phyloP scores from a whole-genome alignment of 1,139 yeast species.

The Schizosaccharomyces versatilis region DNA sequence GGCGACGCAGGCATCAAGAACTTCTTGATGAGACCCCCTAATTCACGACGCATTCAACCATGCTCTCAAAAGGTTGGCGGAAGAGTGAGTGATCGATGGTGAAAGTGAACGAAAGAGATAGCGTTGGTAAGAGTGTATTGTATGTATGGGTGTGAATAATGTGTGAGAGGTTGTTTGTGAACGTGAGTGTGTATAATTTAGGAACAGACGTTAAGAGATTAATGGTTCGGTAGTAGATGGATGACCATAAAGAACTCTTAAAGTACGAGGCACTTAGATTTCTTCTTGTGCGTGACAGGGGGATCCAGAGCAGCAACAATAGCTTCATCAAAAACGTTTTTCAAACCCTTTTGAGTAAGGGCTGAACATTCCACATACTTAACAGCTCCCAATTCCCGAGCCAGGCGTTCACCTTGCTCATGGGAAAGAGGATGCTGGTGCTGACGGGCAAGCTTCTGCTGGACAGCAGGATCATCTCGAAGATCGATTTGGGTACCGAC shows the following conservation, averaged over 20 bases:
- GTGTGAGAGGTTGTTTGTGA: no score
- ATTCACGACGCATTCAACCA: no score
- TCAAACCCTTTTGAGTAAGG: constrained; percentile 85
- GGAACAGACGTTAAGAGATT: no score
- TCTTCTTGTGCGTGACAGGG: constrained; percentile 16
- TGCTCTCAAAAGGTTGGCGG: no score
- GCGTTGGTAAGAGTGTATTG: no score
- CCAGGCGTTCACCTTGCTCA: constrained; percentile 79
- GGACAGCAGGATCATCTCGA: constrained; percentile 76
- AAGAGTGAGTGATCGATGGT: no score
- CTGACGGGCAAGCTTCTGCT: constrained; percentile 76
- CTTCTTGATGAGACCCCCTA: no score
- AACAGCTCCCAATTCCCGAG: constrained; percentile 82
- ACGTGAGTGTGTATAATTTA: no score
- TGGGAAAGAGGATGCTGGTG: constrained; percentile 67
- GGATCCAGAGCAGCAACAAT: constrained; percentile 41
- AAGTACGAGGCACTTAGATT: constrained; percentile 40
- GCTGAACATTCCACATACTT: constrained; percentile 96
- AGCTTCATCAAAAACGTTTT: constrained; percentile 83
- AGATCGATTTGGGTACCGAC: constrained; percentile 92
- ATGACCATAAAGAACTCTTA: constrained; percentile 17
- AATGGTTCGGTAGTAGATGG: no score
- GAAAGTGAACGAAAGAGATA: no score
- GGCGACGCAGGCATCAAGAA: no score
- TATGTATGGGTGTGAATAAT: no score